phyloP scores from a whole-genome alignment of 192 early-diverging fungal species.

The Thamnidium elegans region DNA sequence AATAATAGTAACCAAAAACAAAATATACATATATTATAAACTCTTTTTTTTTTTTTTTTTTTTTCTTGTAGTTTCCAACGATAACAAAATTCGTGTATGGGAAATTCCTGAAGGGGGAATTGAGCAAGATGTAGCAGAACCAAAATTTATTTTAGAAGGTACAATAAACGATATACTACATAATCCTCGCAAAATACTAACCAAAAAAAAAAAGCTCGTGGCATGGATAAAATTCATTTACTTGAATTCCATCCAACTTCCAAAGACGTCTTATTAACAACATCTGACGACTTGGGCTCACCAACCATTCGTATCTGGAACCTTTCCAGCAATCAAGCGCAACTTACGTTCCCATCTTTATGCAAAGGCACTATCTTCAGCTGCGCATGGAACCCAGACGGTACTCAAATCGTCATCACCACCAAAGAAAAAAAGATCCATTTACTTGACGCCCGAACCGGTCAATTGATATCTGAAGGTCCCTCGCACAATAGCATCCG shows the following conservation, averaged over 20 bases:
- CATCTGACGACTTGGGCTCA: constrained; percentile 54
- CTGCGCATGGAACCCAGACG: constrained; percentile 60
- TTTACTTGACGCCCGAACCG: constrained; percentile 60
- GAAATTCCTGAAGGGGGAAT: constrained; percentile 57
- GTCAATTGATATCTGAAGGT: constrained; percentile 56
- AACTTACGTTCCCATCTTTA: constrained; percentile 28
- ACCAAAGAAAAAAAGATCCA: constrained; percentile 68
- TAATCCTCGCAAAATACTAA: no score
- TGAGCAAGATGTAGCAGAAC: constrained; percentile 44
- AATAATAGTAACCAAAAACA: neutral
- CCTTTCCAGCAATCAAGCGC: constrained; percentile 37
- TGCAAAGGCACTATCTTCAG: constrained; percentile 39
- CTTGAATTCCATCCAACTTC: constrained; percentile 59
- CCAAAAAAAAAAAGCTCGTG: neutral
- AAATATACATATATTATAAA: neutral
- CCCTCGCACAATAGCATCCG: constrained; percentile 65
- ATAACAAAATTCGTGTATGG: constrained; percentile 59
- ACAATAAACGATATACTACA: neutral
- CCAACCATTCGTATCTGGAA: constrained; percentile 60
- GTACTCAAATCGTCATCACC: constrained; percentile 61
- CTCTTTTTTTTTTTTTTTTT: neutral
- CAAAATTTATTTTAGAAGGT: constrained; percentile 30
- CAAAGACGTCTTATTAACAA: constrained; percentile 54
- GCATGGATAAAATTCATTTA: constrained; percentile 51
- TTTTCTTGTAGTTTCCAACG: constrained; percentile 46